Evolutionary conservation across 768 basidiomycete genomes (phyloP), one percentile per base, ranked within the genome.

Genomic region (Trametes maxima): DNA sequence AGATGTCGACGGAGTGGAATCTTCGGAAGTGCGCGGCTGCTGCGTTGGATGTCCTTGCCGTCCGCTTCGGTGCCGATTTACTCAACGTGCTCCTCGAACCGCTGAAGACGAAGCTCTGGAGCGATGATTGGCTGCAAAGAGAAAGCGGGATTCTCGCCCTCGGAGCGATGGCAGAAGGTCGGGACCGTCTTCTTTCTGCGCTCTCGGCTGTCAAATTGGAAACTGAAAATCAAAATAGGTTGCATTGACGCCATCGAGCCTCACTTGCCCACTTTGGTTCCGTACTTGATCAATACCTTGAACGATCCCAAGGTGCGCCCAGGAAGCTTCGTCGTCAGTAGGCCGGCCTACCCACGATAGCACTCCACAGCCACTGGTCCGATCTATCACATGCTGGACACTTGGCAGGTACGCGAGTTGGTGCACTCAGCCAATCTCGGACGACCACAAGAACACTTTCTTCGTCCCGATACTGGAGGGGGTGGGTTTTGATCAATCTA

Each of bases 401-500:
- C 82, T 99, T n/a, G 96, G 97, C 16, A 89, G 97, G 52, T 99
- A 99, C 75, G 94, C 96, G 35, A 94, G 91, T 70, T 99, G 97
- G 97, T 94, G 91, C 67, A 93, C 92, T n/a, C 87, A 90, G 71
- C 83, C 85, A 25, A 79, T 83, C 61, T 89, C 89, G 3, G 89
- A 92, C 57, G 94, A 95, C 53, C 95, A 96, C 79, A 92, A 91
- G 75, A 88, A 82, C 55, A 82, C 80, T 57, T 98, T 89, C 77
- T 99, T 99, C 72, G 88, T 98, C 33, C 97, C 97, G 0, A 96
- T 95, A 14, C 92, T 99, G 88, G 97, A 99, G 81, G 97, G 95
- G 19, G 96, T 98, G 72, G 72, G 85, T 80, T 80, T 7, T 28
- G 45, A 33, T 53, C 45, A 69, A 59, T 75, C 46, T 40, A 42